phyloP scores from a whole-genome alignment of 139 green algal species.

The Auxenochlorella pyrenoidosa region DNA sequence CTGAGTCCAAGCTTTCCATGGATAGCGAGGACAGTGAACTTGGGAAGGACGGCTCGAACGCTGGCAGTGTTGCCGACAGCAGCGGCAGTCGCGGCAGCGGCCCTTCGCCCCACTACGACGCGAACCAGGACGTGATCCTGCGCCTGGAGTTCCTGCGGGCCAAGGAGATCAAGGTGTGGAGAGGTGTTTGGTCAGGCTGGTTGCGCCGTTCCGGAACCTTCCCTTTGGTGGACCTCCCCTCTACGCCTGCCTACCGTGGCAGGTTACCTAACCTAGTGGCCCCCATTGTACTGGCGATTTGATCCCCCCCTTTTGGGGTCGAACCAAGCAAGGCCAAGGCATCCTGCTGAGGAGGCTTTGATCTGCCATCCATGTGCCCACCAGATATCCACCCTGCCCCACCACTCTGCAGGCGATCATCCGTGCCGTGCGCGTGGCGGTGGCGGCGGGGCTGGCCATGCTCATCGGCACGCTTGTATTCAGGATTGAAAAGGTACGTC shows the following conservation, averaged over 20 bases:
- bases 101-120: conserved; percentile 18
- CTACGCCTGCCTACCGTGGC: no score
- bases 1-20: neutral
- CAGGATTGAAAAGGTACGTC: conserved; percentile 13
- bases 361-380: no score
- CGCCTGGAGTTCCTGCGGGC: conserved; percentile 31
- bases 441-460: conserved; percentile 17
- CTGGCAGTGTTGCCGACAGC: neutral
- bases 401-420: conserved; percentile 21
- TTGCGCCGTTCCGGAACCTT: no score
- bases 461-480: neutral
- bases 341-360: no score
- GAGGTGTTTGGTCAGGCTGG: no score
- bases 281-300: no score
- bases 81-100: neutral
- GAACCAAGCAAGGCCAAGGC: no score
- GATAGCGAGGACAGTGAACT: neutral
- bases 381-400: no score
- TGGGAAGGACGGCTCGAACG: neutral
- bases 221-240: no score
- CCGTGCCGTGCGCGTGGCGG: neutral
- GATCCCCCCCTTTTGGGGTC: no score
- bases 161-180: conserved; percentile 5
- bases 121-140: conserved; percentile 14
- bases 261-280: neutral